Evolutionary conservation across 345 rosid species (phyloP).

Genomic region (Laguncularia racemosa): DNA sequence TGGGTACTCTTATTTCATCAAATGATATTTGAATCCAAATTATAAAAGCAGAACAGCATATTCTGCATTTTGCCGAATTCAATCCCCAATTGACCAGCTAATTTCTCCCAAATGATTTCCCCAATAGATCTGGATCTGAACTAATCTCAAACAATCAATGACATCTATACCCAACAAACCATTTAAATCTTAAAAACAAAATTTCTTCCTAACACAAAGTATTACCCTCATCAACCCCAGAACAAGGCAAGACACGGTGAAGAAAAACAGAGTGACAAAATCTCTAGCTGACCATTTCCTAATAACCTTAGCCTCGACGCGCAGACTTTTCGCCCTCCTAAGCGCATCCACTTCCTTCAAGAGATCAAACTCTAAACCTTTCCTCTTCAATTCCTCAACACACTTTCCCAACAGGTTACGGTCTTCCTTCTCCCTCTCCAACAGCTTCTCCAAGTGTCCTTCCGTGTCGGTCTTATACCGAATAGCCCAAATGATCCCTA

Average conservation of each 20-base stretch:
- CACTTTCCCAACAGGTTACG: slow-evolving; percentile 67
- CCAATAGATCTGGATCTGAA: too few species aligned
- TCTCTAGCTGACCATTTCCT: slow-evolving; percentile 84
- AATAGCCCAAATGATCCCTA: slow-evolving; percentile 81
- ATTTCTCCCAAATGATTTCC: not conserved
- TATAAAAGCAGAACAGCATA: slow-evolving; percentile 28
- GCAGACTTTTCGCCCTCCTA: slow-evolving; percentile 88
- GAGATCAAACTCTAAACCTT: slow-evolving; percentile 84
- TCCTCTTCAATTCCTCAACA: slow-evolving; percentile 85
- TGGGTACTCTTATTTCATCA: slow-evolving; percentile 3
- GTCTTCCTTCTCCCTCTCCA: slow-evolving; percentile 89
- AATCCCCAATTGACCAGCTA: not conserved
- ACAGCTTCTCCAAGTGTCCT: slow-evolving; percentile 60
- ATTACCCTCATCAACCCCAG: slow-evolving; percentile 66
- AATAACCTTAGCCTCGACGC: slow-evolving; percentile 56
- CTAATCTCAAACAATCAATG: too few species aligned
- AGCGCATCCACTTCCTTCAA: slow-evolving; percentile 90
- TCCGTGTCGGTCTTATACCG: slow-evolving; percentile 77
- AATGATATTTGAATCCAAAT: slow-evolving; percentile 7
- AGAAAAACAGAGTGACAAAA: slow-evolving; percentile 69
- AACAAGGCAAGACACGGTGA: slow-evolving; percentile 63
- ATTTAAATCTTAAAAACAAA: not conserved
- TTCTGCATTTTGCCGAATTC: slow-evolving; percentile 22
- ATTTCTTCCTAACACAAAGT: slow-evolving; percentile 38
- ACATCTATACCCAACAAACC: slow-evolving; percentile 1